These are phyloP conservation scores for Penicillium simplicissimum DNA, from an alignment of 495 filamentous ascomycete species.

Conservation along the genomic window DNA sequence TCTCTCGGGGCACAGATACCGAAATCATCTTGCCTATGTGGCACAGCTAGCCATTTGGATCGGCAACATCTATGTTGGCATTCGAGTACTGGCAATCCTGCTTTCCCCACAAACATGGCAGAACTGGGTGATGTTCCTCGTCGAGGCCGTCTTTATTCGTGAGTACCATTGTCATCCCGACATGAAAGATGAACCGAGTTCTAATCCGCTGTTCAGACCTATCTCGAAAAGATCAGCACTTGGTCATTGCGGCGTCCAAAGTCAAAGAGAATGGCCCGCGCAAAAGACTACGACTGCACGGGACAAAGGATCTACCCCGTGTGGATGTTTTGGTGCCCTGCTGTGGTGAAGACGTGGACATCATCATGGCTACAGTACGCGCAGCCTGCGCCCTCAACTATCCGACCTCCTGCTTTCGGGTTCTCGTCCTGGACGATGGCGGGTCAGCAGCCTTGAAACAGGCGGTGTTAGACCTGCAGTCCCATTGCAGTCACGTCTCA, in stretches of 20 bases:
- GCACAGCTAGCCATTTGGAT: slow-evolving; percentile 29
- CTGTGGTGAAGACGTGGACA: slow-evolving; percentile 50
- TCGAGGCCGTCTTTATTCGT: slow-evolving; percentile 35
- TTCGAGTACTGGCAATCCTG: slow-evolving; percentile 22
- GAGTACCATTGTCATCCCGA: neutral
- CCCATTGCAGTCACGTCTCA: slow-evolving; percentile 40
- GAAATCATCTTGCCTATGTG: slow-evolving; percentile 22
- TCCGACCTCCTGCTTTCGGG: slow-evolving; percentile 44
- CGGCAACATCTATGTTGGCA: slow-evolving; percentile 24
- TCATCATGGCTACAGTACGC: slow-evolving; percentile 53
- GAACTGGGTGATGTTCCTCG: slow-evolving; percentile 32
- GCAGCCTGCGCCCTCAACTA: slow-evolving; percentile 52
- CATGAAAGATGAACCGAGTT: neutral
- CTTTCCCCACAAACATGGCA: slow-evolving; percentile 27
- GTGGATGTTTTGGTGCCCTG: slow-evolving; percentile 52
- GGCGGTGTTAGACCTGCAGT: slow-evolving; percentile 27
- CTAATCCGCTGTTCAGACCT: slow-evolving; percentile 19
- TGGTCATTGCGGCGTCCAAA: slow-evolving; percentile 24
- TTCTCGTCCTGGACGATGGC: slow-evolving; percentile 54
- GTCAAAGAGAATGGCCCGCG: slow-evolving; percentile 10
- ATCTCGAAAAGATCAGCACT: slow-evolving; percentile 30
- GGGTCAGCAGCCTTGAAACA: slow-evolving; percentile 36
- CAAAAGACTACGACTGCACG: slow-evolving; percentile 28
- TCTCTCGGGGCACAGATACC: slow-evolving; percentile 21
- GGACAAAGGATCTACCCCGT: slow-evolving; percentile 31